Conservation (phyloP, 2,329 filamentous ascomycete genomes). For the Sporothrix variecibatus region DNA sequence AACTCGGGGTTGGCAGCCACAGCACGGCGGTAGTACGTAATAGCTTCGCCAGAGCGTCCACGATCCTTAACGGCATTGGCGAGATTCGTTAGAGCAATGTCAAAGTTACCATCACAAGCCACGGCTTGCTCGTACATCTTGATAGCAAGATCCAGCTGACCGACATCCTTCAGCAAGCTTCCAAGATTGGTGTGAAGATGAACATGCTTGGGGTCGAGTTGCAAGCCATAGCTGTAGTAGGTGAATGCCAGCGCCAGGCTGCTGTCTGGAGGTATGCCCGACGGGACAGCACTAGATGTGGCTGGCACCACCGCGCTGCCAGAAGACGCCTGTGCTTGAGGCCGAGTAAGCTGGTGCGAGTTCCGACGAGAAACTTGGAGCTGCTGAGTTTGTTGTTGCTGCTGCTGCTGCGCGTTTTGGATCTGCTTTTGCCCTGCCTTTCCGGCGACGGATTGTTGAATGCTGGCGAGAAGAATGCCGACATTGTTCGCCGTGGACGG, state of each 20-base stretch:
- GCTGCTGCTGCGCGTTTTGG: slow-evolving; percentile 1
- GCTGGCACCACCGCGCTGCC: slow-evolving; percentile 11
- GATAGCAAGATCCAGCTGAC: slow-evolving; percentile 86
- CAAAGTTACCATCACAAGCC: slow-evolving; percentile 87
- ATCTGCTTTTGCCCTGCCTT: background rate
- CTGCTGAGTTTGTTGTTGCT: slow-evolving; percentile 4
- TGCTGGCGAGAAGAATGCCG: slow-evolving; percentile 91
- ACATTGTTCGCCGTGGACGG: slow-evolving; percentile 98
- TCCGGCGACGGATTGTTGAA: slow-evolving; percentile 64
- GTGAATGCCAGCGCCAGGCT: slow-evolving; percentile 84
- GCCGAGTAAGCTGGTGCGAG: background rate
- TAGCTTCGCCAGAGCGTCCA: slow-evolving; percentile 87
- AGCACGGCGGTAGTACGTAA: slow-evolving; percentile 85
- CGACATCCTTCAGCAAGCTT: slow-evolving; percentile 93
- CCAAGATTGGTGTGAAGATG: slow-evolving; percentile 97
- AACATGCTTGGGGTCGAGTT: slow-evolving; percentile 83
- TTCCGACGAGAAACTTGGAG: background rate
- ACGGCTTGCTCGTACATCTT: slow-evolving; percentile 97
- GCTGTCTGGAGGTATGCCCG: slow-evolving; percentile 78
- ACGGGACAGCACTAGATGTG: slow-evolving; percentile 55
- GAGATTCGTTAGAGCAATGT: slow-evolving; percentile 93
- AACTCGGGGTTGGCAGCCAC: slow-evolving; percentile 93
- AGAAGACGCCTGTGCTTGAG: slow-evolving; percentile 27
- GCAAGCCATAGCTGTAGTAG: slow-evolving; percentile 93
- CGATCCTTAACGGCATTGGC: slow-evolving; percentile 98